Evolutionary conservation across 2,329 filamentous ascomycete genomes (phyloP), one percentile per base, ranked within the genome.

Genomic region (Fusarium sp.): DNA sequence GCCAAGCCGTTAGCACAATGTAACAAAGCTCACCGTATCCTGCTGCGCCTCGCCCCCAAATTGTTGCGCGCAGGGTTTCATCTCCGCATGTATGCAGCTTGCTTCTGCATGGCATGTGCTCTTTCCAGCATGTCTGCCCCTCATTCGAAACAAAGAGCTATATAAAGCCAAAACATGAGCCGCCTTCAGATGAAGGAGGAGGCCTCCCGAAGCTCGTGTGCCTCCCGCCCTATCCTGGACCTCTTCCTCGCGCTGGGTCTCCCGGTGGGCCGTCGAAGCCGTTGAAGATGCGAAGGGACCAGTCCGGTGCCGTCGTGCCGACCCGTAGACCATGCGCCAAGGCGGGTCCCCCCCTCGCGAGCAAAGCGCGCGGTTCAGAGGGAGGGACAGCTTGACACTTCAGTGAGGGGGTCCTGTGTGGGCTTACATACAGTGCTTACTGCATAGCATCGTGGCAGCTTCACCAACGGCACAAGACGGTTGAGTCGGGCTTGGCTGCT

Each of bases 391-490:
- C 18, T 37, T 57, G 48, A 52, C 48, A 48, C 8, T 41, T 48
- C 23, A 48, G 23, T 35, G 54, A 37, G 32, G 34, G 30, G 48
- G 45, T 50, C 25, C 16, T 50, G 45, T 45, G 70, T 71, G 67
- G 71, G 34, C 52, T 64, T 37, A 54, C 48, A 54, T 54, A 54
- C 48, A 54, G 48, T 54, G 35, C 45, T 63, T 67, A 59, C 59
- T 74, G 72, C 56, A 67, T 39, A 73, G 63, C 69, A 34, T 76
- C 74, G 74, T 76, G 74, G 74, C 74, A 73, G 37, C 74, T 71
- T 64, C 54, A 71, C 27, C 39, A 27, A 64, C 60, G 52, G 57
- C 34, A 59, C 37, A 56, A 64, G 58, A 34, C 73, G 73, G 64
- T 58, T 74, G 62, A 41, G 58, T 74, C 73, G 73, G 73, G 32